Conservation (phyloP, 2,329 filamentous ascomycete genomes). For the Zasmidium angulare region DNA sequence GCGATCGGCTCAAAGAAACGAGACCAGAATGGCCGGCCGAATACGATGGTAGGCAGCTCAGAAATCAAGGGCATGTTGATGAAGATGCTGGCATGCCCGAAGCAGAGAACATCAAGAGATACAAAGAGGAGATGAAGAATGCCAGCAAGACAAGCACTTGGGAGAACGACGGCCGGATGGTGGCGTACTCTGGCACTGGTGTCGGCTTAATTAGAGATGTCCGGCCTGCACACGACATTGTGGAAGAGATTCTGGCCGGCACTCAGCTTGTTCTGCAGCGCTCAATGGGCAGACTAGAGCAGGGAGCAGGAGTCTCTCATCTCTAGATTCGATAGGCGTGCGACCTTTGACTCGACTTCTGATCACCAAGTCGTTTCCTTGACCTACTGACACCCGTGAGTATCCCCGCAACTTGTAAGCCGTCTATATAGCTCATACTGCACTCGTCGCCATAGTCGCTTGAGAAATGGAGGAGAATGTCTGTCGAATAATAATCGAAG, state of each 20-base stretch:
- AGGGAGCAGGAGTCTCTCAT: background rate
- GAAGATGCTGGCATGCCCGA: constrained; percentile 36
- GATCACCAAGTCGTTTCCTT: too few relatives aligned
- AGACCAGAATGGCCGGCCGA: constrained; percentile 40
- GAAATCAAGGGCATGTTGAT: constrained; percentile 53
- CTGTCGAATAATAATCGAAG: too few relatives aligned
- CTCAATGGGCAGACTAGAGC: too few relatives aligned
- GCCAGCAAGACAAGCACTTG: constrained; percentile 39
- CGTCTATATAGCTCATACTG: too few relatives aligned
- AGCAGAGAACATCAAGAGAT: constrained; percentile 42
- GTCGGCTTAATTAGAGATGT: constrained; percentile 53
- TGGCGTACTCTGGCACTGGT: constrained; percentile 60
- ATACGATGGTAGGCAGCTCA: constrained; percentile 57
- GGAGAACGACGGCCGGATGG: constrained; percentile 51
- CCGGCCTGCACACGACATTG: too few relatives aligned
- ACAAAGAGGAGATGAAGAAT: constrained; percentile 48
- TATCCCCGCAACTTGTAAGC: too few relatives aligned
- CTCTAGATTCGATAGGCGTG: background rate
- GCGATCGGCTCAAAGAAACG: constrained; percentile 54
- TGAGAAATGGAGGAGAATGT: too few relatives aligned
- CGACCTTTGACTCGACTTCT: too few relatives aligned
- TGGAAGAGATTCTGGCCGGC: too few relatives aligned
- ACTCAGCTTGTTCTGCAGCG: too few relatives aligned
- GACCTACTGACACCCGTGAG: too few relatives aligned
- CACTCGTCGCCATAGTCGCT: too few relatives aligned